Conservation (phyloP, 306 rosid species). For the Quercus robur region DNA sequence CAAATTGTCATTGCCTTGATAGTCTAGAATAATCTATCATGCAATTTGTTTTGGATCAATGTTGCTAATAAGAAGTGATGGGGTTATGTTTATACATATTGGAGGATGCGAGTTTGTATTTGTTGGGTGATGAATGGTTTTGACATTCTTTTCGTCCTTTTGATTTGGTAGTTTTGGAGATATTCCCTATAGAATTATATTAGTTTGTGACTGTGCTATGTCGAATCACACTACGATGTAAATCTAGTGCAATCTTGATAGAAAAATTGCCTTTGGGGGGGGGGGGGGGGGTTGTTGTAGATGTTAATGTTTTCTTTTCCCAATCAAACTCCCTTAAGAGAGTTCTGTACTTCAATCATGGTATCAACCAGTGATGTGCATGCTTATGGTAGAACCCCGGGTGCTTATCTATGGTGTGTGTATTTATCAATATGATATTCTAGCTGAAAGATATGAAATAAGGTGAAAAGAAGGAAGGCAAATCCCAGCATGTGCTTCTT, state of each 20-base stretch:
- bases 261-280: too few species aligned
- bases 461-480: not conserved
- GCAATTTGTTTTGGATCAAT: too few species aligned
- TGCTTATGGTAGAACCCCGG: too few species aligned
- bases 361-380: not conserved
- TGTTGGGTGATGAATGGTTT: not conserved
- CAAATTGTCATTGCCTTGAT: not conserved
- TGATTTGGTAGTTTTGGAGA: not conserved
- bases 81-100: too few species aligned
- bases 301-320: not conserved
- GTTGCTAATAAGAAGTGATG: too few species aligned
- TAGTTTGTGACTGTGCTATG: not conserved
- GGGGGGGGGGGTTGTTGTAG: not conserved
- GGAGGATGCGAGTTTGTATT: not conserved
- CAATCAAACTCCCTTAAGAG: not conserved
- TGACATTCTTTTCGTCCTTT: not conserved
- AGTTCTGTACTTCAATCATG: not conserved
- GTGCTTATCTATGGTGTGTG: not conserved
- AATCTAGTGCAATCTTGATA: not conserved
- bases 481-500: not conserved
- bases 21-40: not conserved
- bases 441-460: not conserved
- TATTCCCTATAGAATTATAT: not conserved
- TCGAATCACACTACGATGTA: not conserved
- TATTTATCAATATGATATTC: not conserved